Conservation (phyloP, 139 green algal genomes). For the Chlorella sp. region DNA sequence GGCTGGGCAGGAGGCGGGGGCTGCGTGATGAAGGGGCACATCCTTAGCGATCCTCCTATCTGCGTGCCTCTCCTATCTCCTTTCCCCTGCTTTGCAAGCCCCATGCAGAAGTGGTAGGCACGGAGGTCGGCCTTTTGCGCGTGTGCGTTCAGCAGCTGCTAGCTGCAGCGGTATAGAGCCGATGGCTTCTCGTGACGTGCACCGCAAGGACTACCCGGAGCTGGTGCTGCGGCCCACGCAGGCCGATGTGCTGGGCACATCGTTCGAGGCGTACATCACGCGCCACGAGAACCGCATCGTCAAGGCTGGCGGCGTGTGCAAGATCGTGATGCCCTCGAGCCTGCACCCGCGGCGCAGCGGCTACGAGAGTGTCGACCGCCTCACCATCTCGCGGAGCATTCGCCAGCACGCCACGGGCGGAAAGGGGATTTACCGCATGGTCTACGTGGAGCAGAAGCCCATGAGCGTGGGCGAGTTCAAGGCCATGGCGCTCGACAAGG, state of each 20-base stretch:
- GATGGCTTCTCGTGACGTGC: too few relatives aligned
- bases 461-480: conserved; percentile 53
- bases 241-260: not conserved
- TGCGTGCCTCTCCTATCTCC: too few relatives aligned
- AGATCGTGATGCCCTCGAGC: not conserved
- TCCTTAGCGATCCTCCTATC: too few relatives aligned
- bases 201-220: too few relatives aligned
- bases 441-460: conserved; percentile 61
- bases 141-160: too few relatives aligned
- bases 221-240: not conserved
- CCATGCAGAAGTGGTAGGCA: too few relatives aligned
- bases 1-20: too few relatives aligned
- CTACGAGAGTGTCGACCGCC: not conserved
- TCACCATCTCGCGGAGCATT: not conserved
- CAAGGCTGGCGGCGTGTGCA: not conserved
- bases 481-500: conserved; percentile 3
- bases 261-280: not conserved
- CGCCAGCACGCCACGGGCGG: conserved; percentile 37
- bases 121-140: too few relatives aligned
- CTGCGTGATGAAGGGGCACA: too few relatives aligned
- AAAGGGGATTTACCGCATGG: conserved; percentile 58
- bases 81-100: too few relatives aligned
- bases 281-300: not conserved
- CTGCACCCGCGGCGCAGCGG: not conserved
- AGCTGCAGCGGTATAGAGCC: too few relatives aligned